A percentile compares a stretch with the other conserved stretches of the same genome.
These are phyloP conservation scores for Parietaria judaica DNA, from an alignment of 306 rosid genomes.

Conservation along the genomic window DNA sequence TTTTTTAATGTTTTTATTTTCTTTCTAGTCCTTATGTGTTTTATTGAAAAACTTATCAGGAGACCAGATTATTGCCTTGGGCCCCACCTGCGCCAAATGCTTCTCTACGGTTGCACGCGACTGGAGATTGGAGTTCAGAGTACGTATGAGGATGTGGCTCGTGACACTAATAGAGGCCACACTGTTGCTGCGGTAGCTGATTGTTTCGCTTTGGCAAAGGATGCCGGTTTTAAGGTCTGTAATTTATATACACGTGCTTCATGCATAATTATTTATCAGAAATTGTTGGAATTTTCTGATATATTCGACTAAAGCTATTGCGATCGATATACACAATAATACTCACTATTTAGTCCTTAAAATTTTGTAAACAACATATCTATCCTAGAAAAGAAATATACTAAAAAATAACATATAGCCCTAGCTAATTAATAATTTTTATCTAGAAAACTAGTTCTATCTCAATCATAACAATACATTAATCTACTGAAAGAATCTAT, in stretches of 20 bases:
- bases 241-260: neutral
- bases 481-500: too few species aligned
- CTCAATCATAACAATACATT: too few species aligned
- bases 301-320: neutral
- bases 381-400: too few species aligned
- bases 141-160: conserved; percentile 97
- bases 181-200: conserved; percentile 96
- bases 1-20: neutral
- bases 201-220: conserved; percentile 91
- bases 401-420: too few species aligned
- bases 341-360: too few species aligned
- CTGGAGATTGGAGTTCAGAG: conserved; percentile 98
- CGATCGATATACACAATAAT: too few species aligned
- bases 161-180: conserved; percentile 95
- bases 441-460: too few species aligned
- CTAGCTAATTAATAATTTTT: too few species aligned
- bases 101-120: conserved; percentile 85
- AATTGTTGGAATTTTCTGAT: neutral
- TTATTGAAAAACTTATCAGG: conserved; percentile 38
- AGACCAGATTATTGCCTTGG: conserved; percentile 99
- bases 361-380: too few species aligned
- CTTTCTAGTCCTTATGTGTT: conserved; percentile 4
- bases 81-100: conserved; percentile 98
- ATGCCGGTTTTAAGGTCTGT: conserved; percentile 96
- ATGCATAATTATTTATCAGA: neutral